Evolutionary conservation across 106 monocot genomes (phyloP).

Genomic region (Acorus calamus): DNA sequence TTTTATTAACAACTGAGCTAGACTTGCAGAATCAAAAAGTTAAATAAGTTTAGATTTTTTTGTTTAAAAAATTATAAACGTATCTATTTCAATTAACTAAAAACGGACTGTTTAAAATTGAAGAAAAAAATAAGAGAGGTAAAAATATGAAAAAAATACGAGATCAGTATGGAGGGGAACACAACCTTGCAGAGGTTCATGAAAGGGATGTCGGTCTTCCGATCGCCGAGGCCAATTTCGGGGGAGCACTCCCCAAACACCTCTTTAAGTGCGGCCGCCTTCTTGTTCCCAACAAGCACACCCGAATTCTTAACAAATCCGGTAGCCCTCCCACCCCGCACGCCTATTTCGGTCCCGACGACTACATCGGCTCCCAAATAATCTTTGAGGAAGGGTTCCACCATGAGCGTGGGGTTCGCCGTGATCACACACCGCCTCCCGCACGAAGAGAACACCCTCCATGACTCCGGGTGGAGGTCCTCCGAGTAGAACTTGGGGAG

Average conservation of each 20-base stretch:
- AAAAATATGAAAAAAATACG: neutral
- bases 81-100: too few relatives aligned
- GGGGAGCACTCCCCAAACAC: conserved; percentile 26
- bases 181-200: conserved; percentile 46
- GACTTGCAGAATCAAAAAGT: too few relatives aligned
- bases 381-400: conserved; percentile 48
- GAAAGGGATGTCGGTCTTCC: conserved; percentile 38
- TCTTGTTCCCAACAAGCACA: conserved; percentile 36
- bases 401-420: conserved; percentile 52
- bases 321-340: conserved; percentile 23
- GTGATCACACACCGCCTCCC: conserved; percentile 43
- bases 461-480: conserved; percentile 48
- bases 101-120: too few relatives aligned
- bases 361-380: conserved; percentile 53
- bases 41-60: too few relatives aligned
- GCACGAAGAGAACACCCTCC: conserved; percentile 62
- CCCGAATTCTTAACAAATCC: conserved; percentile 37
- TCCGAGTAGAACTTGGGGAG: conserved; percentile 62
- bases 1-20: too few relatives aligned
- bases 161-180: too few relatives aligned
- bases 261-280: conserved; percentile 24
- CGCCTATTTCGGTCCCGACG: conserved; percentile 43
- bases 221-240: conserved; percentile 49
- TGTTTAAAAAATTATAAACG: too few relatives aligned
- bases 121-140: too few relatives aligned